These are phyloP conservation scores for Kazachstania sp. DNA, from an alignment of 1,139 yeast genomes.

Conservation along the genomic window DNA sequence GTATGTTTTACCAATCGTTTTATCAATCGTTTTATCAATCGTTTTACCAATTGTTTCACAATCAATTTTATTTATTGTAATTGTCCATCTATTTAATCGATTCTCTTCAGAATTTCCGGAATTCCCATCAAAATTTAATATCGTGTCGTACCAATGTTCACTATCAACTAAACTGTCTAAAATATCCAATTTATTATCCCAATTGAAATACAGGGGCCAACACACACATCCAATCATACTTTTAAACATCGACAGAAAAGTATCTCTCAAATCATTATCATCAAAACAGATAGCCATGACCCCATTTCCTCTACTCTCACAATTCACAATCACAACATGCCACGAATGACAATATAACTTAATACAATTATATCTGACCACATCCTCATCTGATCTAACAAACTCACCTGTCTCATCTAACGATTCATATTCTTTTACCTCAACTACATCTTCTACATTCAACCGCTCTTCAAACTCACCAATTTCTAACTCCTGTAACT, in stretches of 20 bases:
- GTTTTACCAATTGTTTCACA: constrained; percentile 7
- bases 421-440: too few relatives aligned
- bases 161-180: constrained; percentile 19
- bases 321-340: not conserved
- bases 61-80: constrained; percentile 7
- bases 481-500: not conserved
- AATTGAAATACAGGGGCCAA: constrained; percentile 19
- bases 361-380: not conserved
- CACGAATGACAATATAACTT: not conserved
- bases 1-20: not conserved
- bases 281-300: not conserved
- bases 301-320: not conserved
- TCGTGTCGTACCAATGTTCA: constrained; percentile 9
- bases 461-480: not conserved
- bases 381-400: too few relatives aligned
- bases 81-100: constrained; percentile 7
- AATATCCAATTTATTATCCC: constrained; percentile 17
- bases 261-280: not conserved
- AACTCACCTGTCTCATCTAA: not conserved
- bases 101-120: constrained; percentile 10
- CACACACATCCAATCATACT: constrained; percentile 20
- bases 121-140: not conserved
- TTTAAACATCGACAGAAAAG: constrained; percentile 23
- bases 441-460: not conserved
- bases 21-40: not conserved